phyloP scores from a whole-genome alignment of 192 early-diverging fungal genomes.

The Entomortierella chlamydospora region DNA sequence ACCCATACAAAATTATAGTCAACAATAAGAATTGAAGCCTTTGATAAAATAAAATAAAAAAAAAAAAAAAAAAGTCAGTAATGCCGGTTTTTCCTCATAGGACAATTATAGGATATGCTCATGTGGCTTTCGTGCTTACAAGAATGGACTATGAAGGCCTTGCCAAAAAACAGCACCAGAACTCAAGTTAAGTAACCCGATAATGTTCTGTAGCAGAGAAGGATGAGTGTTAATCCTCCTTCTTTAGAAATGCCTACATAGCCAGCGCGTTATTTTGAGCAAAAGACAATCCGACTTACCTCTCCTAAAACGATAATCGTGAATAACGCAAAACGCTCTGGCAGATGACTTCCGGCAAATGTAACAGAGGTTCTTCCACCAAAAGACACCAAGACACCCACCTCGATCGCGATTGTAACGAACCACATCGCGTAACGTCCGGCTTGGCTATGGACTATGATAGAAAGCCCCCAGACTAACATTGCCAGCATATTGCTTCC shows the following conservation, averaged over 20 bases:
- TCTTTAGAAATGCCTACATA: too few relatives aligned
- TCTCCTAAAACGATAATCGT: conserved; percentile 61
- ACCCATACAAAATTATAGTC: conserved; percentile 54
- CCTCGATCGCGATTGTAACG: conserved; percentile 48
- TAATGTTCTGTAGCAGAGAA: conserved; percentile 24
- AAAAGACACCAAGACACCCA: conserved; percentile 54
- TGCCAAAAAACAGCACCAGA: conserved; percentile 28
- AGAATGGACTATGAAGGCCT: conserved; percentile 9
- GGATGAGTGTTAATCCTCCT: neutral
- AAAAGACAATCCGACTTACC: conserved; percentile 14
- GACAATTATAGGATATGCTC: too few relatives aligned
- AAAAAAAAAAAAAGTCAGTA: too few relatives aligned
- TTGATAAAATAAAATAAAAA: too few relatives aligned
- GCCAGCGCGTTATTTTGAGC: too few relatives aligned
- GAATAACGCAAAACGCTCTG: conserved; percentile 60
- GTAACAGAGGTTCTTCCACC: conserved; percentile 55
- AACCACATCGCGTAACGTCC: conserved; percentile 61
- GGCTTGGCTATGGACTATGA: conserved; percentile 33
- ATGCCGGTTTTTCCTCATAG: too few relatives aligned
- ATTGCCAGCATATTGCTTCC: conserved; percentile 58
- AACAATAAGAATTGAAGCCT: conserved; percentile 8
- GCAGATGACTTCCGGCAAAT: conserved; percentile 63
- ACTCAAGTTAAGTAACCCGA: conserved; percentile 29
- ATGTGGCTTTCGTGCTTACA: too few relatives aligned
- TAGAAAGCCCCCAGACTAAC: conserved; percentile 56